phyloP scores from a whole-genome alignment of 1,284 basidiomycete species.

The Rhodotorula sp. region DNA sequence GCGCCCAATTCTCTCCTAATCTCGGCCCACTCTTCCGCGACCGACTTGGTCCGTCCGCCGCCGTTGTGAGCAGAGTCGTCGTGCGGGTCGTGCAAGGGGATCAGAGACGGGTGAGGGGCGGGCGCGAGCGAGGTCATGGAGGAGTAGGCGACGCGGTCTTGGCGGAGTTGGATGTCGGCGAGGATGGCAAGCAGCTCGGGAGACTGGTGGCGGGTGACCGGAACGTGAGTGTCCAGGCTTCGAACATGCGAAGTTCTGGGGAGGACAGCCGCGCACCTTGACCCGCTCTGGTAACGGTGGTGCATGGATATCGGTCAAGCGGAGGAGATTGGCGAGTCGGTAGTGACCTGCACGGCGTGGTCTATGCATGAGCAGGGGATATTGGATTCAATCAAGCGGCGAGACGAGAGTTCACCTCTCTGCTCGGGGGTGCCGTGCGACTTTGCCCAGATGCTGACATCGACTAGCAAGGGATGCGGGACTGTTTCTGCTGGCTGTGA shows the following conservation, averaged over 20 bases:
- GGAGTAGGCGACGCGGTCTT: slow-evolving; percentile 39
- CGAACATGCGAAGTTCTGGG: too few relatives aligned
- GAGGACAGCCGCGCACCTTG: slow-evolving; percentile 13
- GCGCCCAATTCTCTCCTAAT: slow-evolving; percentile 43
- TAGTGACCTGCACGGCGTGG: neutral
- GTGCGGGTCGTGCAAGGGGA: slow-evolving; percentile 21
- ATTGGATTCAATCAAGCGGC: too few relatives aligned
- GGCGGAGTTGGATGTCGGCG: slow-evolving; percentile 33
- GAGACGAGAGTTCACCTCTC: neutral
- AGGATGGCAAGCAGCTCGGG: slow-evolving; percentile 43
- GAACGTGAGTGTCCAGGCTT: too few relatives aligned
- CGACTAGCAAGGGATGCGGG: slow-evolving; percentile 21
- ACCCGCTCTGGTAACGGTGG: slow-evolving; percentile 26
- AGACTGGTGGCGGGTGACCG: slow-evolving; percentile 27
- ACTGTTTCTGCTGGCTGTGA: neutral
- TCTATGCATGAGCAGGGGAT: neutral
- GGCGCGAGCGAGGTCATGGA: slow-evolving; percentile 28
- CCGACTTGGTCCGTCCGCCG: neutral
- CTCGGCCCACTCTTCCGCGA: slow-evolving; percentile 43
- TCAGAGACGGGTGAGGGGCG: slow-evolving; percentile 15
- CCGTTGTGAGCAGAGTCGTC: neutral
- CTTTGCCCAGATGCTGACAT: slow-evolving; percentile 15
- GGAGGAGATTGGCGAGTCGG: slow-evolving; percentile 23
- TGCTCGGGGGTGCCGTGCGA: neutral
- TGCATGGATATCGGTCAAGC: slow-evolving; percentile 28